These are phyloP conservation scores for Aspergillus sp. DNA, from an alignment of 2,329 filamentous ascomycete genomes.

Conservation along the genomic window DNA sequence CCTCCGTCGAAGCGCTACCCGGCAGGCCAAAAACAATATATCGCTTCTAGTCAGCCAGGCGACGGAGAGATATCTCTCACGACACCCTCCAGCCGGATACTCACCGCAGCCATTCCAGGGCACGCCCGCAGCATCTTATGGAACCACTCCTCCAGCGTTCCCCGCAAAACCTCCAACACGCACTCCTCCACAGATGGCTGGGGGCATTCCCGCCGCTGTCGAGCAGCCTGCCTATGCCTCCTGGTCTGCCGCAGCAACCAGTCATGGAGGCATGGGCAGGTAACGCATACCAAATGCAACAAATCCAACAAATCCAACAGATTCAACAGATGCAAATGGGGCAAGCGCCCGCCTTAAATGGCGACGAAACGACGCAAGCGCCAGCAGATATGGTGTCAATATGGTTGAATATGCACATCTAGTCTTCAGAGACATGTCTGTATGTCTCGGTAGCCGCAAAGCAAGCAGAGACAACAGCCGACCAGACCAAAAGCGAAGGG, in stretches of 20 bases:
- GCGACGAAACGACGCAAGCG: constrained; percentile 33
- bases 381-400: too few species aligned
- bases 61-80: too few species aligned
- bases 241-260: constrained; percentile 63
- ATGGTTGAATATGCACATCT: too few species aligned
- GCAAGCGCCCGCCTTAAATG: constrained; percentile 17
- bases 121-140: constrained; percentile 40
- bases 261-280: constrained; percentile 57
- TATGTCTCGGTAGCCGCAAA: too few species aligned
- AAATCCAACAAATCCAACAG: constrained; percentile 59
- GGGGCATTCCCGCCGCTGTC: constrained; percentile 49
- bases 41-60: too few species aligned
- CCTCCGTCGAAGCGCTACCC: constrained; percentile 11
- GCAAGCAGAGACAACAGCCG: too few species aligned
- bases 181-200: constrained; percentile 44
- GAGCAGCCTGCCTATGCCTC: constrained; percentile 55
- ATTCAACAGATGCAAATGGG: too few species aligned
- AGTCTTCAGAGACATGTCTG: too few species aligned
- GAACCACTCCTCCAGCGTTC: constrained; percentile 46
- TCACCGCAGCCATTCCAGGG: constrained; percentile 35
- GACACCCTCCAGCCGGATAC: constrained; percentile 24
- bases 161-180: constrained; percentile 45
- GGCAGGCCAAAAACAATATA: too few species aligned
- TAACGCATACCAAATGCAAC: constrained; percentile 57
- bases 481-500: too few species aligned